Percentiles rank a stretch among this genome's conserved stretches.
phyloP scores from a whole-genome alignment of 108 stramenopile genomes.

The Pseudonitzschia delicatissima region DNA sequence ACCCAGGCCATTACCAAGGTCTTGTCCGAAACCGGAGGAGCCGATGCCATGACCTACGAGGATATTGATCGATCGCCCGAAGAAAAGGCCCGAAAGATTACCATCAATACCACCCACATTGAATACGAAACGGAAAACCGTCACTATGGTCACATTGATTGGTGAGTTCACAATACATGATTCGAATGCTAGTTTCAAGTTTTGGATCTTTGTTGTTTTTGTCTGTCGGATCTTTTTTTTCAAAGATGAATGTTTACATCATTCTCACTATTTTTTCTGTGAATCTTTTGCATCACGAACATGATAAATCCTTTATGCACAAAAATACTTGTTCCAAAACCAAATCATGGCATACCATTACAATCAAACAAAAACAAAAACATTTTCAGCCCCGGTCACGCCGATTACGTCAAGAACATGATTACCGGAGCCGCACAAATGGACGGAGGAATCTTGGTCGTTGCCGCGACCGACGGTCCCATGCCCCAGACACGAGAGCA shows the following conservation, averaged over 20 bases:
- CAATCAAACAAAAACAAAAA: background rate
- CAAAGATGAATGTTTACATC: no score
- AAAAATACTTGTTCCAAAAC: no score
- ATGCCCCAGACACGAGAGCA: constrained; percentile 99
- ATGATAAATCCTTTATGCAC: no score
- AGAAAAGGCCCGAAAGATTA: constrained; percentile 91
- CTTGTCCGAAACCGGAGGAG: constrained; percentile 86
- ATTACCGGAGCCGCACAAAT: constrained; percentile 99
- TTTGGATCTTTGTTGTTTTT: no score
- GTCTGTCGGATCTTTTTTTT: no score
- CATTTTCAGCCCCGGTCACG: constrained; percentile 96
- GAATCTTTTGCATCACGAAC: no score
- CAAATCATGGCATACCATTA: no score
- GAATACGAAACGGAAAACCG: constrained; percentile 95
- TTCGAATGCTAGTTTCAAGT: background rate
- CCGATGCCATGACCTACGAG: constrained; percentile 85
- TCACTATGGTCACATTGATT: constrained; percentile 99
- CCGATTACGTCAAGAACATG: constrained; percentile 99
- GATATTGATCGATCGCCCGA: constrained; percentile 99
- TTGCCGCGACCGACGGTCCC: constrained; percentile 98
- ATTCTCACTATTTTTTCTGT: background rate
- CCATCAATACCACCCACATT: constrained; percentile 93
- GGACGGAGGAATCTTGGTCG: constrained; percentile 99
- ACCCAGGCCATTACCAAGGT: constrained; percentile 99
- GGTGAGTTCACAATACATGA: constrained; percentile 69